These are phyloP conservation scores for Saccharomyces hybrid DNA, from an alignment of 1,139 yeast species.

Conservation along the genomic window DNA sequence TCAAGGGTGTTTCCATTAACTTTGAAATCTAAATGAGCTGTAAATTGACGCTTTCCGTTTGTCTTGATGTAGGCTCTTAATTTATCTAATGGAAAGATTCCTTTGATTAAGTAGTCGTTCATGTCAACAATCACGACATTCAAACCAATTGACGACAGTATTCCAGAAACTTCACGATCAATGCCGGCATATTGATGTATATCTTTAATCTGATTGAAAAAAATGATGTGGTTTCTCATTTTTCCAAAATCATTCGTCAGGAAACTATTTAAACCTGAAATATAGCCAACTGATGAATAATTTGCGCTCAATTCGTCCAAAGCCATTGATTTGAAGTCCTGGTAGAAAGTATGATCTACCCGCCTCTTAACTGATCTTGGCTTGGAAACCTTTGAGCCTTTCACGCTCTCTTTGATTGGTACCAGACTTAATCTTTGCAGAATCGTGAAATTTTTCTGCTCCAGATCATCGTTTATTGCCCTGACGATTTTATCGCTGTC, in stretches of 20 bases:
- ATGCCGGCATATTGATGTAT: neutral
- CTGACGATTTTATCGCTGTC: constrained; percentile 19
- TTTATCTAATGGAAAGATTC: neutral
- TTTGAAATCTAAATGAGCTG: neutral
- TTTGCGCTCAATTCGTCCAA: neutral
- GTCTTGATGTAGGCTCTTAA: neutral
- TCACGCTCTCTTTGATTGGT: neutral
- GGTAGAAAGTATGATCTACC: neutral
- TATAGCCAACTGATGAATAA: neutral
- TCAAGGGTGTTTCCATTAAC: neutral
- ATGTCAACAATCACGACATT: neutral
- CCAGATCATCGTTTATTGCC: constrained; percentile 13
- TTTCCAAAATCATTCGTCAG: neutral
- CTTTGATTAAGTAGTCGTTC: neutral
- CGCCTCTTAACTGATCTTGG: neutral
- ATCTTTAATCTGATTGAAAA: neutral
- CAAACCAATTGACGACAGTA: neutral
- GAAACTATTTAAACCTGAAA: neutral
- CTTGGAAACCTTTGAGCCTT: neutral
- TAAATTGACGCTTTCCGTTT: neutral
- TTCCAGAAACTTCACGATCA: neutral
- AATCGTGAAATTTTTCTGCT: constrained; percentile 8
- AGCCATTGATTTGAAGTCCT: neutral
- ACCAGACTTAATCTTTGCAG: neutral
- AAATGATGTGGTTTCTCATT: neutral